These are phyloP conservation scores for Eucalyptus curtisii DNA, from an alignment of 345 rosid genomes.

Conservation along the genomic window DNA sequence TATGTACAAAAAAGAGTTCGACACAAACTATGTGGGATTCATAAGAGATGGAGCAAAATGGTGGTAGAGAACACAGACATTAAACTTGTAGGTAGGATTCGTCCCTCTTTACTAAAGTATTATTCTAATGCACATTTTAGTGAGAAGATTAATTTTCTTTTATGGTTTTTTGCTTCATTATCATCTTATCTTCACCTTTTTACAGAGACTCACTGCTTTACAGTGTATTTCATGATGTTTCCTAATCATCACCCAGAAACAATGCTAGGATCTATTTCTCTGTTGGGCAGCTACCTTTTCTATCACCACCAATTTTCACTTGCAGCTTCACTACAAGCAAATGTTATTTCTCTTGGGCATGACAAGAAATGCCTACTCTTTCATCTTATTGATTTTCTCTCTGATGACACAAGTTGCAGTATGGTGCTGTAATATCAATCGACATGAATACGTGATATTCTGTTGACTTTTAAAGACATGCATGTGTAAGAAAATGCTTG, in stretches of 20 bases:
- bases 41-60: slow-evolving; percentile 67
- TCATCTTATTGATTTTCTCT: neutral
- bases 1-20: slow-evolving; percentile 62
- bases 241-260: neutral
- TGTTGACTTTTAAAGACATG: neutral
- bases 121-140: neutral
- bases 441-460: neutral
- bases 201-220: neutral
- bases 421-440: neutral
- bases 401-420: neutral
- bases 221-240: neutral
- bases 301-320: too few species aligned
- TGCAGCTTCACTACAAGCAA: neutral
- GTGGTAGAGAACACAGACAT: slow-evolving; percentile 84
- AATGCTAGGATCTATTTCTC: neutral
- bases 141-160: neutral
- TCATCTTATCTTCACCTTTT: neutral
- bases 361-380: neutral
- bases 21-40: slow-evolving; percentile 78
- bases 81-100: slow-evolving; percentile 57
- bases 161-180: neutral
- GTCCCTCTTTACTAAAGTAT: neutral
- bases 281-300: neutral
- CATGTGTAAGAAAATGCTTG: neutral
- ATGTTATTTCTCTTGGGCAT: neutral